phyloP scores from a whole-genome alignment of 2,329 filamentous ascomycete genomes.

The Neonectria ditissima region DNA sequence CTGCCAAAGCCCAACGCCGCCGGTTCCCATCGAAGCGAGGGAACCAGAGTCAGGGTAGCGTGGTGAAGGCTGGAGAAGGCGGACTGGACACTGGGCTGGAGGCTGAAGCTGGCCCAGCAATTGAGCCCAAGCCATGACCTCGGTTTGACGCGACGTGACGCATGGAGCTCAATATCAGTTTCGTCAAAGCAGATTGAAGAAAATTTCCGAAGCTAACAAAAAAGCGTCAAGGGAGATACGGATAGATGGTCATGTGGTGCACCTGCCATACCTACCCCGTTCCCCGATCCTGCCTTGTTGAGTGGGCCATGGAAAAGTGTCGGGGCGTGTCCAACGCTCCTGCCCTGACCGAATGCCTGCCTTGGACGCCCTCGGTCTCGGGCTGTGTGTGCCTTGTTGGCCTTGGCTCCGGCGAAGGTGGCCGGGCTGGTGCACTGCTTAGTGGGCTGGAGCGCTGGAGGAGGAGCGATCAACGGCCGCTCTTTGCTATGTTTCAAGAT shows the following conservation, averaged over 20 bases:
- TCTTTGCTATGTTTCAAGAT: slow-evolving; percentile 6
- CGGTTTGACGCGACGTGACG: slow-evolving; percentile 42
- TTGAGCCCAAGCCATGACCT: slow-evolving; percentile 43
- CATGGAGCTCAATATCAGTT: slow-evolving; percentile 37
- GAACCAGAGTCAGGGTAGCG: slow-evolving; percentile 10
- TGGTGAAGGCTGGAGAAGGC: not conserved
- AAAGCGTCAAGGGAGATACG: slow-evolving; percentile 17
- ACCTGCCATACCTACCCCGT: slow-evolving; percentile 10
- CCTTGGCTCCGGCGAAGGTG: not conserved
- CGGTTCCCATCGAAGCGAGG: slow-evolving; percentile 12
- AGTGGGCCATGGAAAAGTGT: slow-evolving; percentile 13
- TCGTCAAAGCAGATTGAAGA: slow-evolving; percentile 12
- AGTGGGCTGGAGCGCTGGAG: not conserved
- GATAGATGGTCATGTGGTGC: slow-evolving; percentile 30
- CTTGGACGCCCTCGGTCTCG: slow-evolving; percentile 2
- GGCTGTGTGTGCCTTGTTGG: slow-evolving; percentile 4
- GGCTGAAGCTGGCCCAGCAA: slow-evolving; percentile 31
- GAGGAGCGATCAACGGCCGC: not conserved
- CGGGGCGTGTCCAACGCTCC: slow-evolving; percentile 14
- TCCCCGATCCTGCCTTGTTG: slow-evolving; percentile 20
- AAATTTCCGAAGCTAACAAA: slow-evolving; percentile 13
- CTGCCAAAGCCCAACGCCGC: slow-evolving; percentile 14
- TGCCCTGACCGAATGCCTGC: slow-evolving; percentile 5
- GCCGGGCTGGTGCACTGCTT: not conserved
- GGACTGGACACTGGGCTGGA: not conserved